Evolutionary conservation across 179 eudicot genomes (phyloP), one percentile per base, ranked within the genome.

Genomic region (Beta lomatogona): DNA sequence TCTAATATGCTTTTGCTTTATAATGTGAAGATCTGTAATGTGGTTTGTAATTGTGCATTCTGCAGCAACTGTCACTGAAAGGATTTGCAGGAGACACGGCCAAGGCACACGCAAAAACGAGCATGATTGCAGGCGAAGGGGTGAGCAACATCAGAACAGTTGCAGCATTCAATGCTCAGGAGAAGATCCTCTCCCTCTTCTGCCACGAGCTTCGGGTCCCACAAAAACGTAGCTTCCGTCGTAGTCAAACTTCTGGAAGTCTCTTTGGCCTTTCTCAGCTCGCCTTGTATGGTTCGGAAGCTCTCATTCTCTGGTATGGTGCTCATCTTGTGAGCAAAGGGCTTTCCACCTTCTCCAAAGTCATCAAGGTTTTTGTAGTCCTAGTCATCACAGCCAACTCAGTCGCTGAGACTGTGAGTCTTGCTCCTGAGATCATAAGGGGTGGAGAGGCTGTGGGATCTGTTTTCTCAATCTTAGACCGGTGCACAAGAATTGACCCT

Each of bases 101-200:
- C 22, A 97, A 97, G 86, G 99, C 98, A 0, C 99, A 97, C 80
- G 99, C 99, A 0, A 97, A 97, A 82, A 94, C 99, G 1, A 97
- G 99, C 89, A 97, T 97, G 99, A 93, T 97, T n/a, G 99, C 99
- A 0, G 99, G 99, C 9, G 99, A 97, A 77, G 99, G 98, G 46
- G 98, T 97, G 61, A 97, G 99, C 91, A 94, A 97, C 86, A 94
- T 97, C 57, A 84, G 99, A 54, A 97, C 99, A 0, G 99, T 97
- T 8, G 99, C 99, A 18, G 99, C 99, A 55, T 97, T 97, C 87
- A 97, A 97, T 83, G 98, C 99, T 69, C 99, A 97, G 86, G 94
- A 91, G 53, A 97, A 93, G 83, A 84, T 93, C 82, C 90, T 97
- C 7, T 90, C 94, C 18, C 88, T 97, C 21, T 94, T 94, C 88